Percentiles rank a stretch among this genome's conserved stretches.
These are phyloP conservation scores for Fraxinus sp. DNA, from an alignment of 305 asterid species.

Conservation along the genomic window DNA sequence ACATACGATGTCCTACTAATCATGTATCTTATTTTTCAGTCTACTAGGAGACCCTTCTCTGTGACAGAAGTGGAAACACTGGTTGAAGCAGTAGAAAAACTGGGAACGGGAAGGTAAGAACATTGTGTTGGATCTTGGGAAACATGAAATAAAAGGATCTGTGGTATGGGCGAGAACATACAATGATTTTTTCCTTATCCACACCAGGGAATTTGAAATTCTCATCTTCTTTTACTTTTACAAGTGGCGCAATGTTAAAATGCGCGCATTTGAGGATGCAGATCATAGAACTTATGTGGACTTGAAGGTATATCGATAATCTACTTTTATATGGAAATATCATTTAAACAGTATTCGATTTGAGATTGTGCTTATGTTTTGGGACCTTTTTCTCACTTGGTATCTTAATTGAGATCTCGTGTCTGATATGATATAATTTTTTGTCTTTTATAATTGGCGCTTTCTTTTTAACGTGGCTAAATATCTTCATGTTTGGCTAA, in stretches of 20 bases:
- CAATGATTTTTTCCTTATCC: background rate
- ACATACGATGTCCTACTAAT: background rate
- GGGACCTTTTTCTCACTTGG: background rate
- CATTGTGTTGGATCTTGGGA: background rate
- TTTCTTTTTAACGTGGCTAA: background rate
- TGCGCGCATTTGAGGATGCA: slow-evolving; percentile 81
- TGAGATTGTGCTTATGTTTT: background rate
- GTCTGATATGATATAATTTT: background rate
- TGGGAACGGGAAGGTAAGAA: slow-evolving; percentile 85
- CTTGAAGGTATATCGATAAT: slow-evolving; percentile 57
- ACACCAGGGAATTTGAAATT: background rate
- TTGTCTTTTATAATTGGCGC: background rate
- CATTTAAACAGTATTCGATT: background rate
- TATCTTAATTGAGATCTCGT: background rate
- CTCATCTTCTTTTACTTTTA: slow-evolving; percentile 19
- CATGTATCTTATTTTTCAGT: slow-evolving; percentile 32
- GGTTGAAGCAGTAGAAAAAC: slow-evolving; percentile 85
- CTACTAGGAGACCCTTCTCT: slow-evolving; percentile 54
- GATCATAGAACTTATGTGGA: slow-evolving; percentile 95
- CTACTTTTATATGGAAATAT: slow-evolving; percentile 4
- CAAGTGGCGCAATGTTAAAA: slow-evolving; percentile 98
- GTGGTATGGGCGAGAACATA: background rate
- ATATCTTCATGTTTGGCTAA: background rate
- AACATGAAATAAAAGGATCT: background rate
- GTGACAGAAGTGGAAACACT: slow-evolving; percentile 86